phyloP scores from a whole-genome alignment of 768 basidiomycete species.

The Tylopilus sp. region DNA sequence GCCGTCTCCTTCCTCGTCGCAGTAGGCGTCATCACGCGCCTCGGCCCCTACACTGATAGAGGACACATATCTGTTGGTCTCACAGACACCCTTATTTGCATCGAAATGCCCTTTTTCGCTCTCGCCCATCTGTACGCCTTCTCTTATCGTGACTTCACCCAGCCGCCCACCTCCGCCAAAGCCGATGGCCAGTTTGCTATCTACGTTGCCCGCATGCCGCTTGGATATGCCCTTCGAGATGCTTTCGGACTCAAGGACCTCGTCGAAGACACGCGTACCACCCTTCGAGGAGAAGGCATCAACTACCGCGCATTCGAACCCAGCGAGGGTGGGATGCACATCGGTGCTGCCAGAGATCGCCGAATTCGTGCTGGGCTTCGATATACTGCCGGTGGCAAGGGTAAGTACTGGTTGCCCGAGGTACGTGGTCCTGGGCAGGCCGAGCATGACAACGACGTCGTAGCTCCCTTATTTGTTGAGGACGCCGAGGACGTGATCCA shows the following conservation, averaged over 20 bases:
- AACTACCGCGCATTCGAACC: constrained; percentile 97
- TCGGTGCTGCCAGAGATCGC: constrained; percentile 80
- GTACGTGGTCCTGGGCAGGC: constrained; percentile 32
- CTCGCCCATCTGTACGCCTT: constrained; percentile 95
- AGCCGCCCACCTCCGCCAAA: constrained; percentile 44
- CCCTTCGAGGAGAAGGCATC: constrained; percentile 85
- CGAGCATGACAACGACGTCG: constrained; percentile 51
- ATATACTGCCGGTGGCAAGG: constrained; percentile 85
- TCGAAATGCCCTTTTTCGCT: constrained; percentile 98
- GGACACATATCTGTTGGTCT: constrained; percentile 90
- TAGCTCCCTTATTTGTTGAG: constrained; percentile 68
- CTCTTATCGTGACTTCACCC: constrained; percentile 73
- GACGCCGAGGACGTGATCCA: constrained; percentile 67
- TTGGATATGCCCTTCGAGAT: constrained; percentile 84
- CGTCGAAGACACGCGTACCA: constrained; percentile 77
- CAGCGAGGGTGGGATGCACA: constrained; percentile 88
- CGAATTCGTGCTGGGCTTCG: constrained; percentile 90
- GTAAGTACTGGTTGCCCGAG: constrained; percentile 95
- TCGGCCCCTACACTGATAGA: constrained; percentile 84
- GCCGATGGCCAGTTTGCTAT: constrained; percentile 27
- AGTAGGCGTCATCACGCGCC: constrained; percentile 63
- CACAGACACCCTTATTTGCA: constrained; percentile 87
- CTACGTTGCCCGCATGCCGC: constrained; percentile 86
- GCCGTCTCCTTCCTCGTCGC: constrained; percentile 87
- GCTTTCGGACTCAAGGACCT: constrained; percentile 87